These are phyloP conservation scores for Apophysomyces sp. DNA, from an alignment of 371 early-diverging fungal species.

Conservation along the genomic window DNA sequence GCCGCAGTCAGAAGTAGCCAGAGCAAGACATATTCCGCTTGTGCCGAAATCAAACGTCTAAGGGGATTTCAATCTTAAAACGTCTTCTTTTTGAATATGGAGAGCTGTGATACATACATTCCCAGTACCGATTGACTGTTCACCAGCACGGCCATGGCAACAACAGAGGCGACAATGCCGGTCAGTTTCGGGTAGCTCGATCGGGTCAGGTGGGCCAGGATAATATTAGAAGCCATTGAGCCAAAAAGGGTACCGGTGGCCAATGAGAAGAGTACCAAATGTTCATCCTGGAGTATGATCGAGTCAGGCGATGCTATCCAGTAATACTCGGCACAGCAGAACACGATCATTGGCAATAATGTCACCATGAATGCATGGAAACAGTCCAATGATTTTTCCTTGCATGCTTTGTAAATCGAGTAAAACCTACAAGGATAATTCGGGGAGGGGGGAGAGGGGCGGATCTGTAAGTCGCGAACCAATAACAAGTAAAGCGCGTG, in stretches of 20 bases:
- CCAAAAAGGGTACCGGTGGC: conserved; percentile 84
- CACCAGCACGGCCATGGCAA: conserved; percentile 18
- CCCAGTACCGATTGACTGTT: conserved; percentile 5
- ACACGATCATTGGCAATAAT: conserved; percentile 7
- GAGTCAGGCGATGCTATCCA: conserved; percentile 78
- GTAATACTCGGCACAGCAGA: conserved; percentile 2
- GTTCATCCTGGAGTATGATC: conserved; percentile 57
- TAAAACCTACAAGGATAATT: conserved; percentile 6
- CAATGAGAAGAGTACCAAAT: conserved; percentile 70
- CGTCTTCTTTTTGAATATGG: too few species aligned
- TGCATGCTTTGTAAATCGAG: conserved; percentile 64
- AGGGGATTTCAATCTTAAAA: too few species aligned
- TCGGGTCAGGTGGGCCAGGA: conserved; percentile 85
- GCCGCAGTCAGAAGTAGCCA: conserved; percentile 61
- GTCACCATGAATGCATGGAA: conserved; percentile 7
- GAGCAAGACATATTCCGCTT: conserved; percentile 67
- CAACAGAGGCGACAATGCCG: conserved; percentile 18
- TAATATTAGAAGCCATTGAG: conserved; percentile 85
- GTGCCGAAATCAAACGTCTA: conserved; percentile 48
- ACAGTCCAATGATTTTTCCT: conserved; percentile 31
- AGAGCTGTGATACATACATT: background rate
- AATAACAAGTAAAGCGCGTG: too few species aligned
- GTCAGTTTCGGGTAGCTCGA: conserved; percentile 77
- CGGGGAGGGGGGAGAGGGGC: background rate
- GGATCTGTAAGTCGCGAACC: too few species aligned